Evolutionary conservation across 2,329 filamentous ascomycete species (phyloP), one percentile per base, ranked within the genome.

Genomic region (Fusarium sp.): DNA sequence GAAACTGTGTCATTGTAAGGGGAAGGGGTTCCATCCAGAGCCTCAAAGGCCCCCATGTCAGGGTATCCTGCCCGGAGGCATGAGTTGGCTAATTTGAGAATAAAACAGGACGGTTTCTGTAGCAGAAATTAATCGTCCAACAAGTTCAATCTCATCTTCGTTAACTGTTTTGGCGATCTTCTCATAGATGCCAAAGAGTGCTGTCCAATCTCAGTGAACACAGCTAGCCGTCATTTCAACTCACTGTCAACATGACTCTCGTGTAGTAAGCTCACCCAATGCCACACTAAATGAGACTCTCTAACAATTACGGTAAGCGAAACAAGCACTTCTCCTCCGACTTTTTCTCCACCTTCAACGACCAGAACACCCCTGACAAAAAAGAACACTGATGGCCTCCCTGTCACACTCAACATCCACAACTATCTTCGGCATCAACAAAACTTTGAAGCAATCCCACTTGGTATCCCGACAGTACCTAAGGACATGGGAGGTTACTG

Each of bases 401-500:
- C 50, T 6, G 9, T 10, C 3, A 50, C 39, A n/a, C 4, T 20
- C 4, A 64, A 64, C 31, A 35, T 67, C 35, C 2, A 41, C 18
- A 33, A 16, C 10, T 64, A 64, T 24, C 65, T 67, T 27, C 48
- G 20, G 10, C 59, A 22, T 1, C 29, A 39, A 1, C 24, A 50
- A 11, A 67, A 64, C 29, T 58, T 33, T 33, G 65, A 67, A 43
- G 18, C 27, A 20, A 22, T 57, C 14, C 59, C 60, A 0, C 37
- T 67, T 10, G 60, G 60, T 2, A 1, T 13, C 11, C n/a, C 50
- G 2, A 43, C 50, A 16, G 29, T 41, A 22, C 29, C 37, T 1
- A 64, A 64, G 2, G 20, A 64, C 13, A 58, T 67, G 59, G 39
- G 2, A 2, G 13, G 2, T 13, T 67, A 67, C 24, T 64, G 65